A percentile compares a stretch with the other conserved stretches of the same genome.
phyloP scores from a whole-genome alignment of 116 monocot species.

The Dioscorea cayenensis region DNA sequence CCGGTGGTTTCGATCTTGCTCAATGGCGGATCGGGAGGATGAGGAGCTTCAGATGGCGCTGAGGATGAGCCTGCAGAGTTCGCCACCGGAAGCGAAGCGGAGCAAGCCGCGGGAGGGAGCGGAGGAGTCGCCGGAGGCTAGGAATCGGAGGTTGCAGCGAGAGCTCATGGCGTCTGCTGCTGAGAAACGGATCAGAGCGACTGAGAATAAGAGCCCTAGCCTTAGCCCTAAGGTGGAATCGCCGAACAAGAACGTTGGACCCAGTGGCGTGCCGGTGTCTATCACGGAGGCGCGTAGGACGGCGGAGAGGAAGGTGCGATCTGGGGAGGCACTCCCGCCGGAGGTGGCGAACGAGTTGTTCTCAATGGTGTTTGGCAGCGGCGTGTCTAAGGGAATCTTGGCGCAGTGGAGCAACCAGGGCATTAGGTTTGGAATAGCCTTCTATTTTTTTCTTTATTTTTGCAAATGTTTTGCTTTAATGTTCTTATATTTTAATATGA shows the following conservation, averaged over 20 bases:
- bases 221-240: conserved; percentile 11
- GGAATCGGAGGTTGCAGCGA: conserved; percentile 53
- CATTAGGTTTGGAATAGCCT: conserved; percentile 47
- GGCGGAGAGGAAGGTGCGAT: conserved; percentile 6
- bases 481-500: no score
- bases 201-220: neutral
- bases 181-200: conserved; percentile 73
- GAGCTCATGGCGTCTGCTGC: conserved; percentile 93
- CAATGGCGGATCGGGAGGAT: conserved; percentile 80
- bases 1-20: neutral
- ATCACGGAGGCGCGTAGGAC: neutral
- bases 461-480: neutral
- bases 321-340: conserved; percentile 41
- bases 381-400: conserved; percentile 63
- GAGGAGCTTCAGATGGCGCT: conserved; percentile 98
- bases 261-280: neutral
- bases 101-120: conserved; percentile 59
- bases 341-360: conserved; percentile 55
- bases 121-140: conserved; percentile 48
- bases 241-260: neutral
- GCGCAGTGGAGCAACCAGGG: conserved; percentile 97
- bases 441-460: neutral
- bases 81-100: conserved; percentile 86
- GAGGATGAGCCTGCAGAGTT: conserved; percentile 85
- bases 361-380: conserved; percentile 68